These are phyloP conservation scores for Rhizoctonia solani DNA, from an alignment of 1,284 basidiomycete genomes.

Conservation along the genomic window DNA sequence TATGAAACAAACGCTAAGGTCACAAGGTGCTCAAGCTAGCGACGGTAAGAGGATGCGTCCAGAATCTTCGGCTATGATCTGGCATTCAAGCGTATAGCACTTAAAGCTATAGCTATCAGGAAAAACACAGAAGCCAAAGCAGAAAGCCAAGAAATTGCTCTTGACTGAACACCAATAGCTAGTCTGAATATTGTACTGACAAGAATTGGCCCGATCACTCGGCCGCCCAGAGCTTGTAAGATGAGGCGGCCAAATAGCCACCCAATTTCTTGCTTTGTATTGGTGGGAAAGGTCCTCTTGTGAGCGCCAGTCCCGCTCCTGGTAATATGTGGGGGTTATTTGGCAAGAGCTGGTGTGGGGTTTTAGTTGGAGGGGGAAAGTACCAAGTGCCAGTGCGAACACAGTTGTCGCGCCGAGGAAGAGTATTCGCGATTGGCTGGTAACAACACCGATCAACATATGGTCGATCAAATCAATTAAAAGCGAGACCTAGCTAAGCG, in stretches of 20 bases:
- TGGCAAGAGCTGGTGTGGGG: slow-evolving; percentile 65
- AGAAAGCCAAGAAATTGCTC: slow-evolving; percentile 49
- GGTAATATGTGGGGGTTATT: slow-evolving; percentile 35
- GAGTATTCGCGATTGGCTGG: slow-evolving; percentile 46
- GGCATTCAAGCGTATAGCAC: background rate
- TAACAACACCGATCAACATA: slow-evolving; percentile 54
- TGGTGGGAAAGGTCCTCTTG: background rate
- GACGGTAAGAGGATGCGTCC: too few relatives aligned
- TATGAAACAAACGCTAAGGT: background rate
- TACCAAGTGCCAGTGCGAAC: slow-evolving; percentile 58
- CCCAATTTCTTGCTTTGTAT: slow-evolving; percentile 46
- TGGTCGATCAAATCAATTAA: slow-evolving; percentile 62
- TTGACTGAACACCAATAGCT: slow-evolving; percentile 62
- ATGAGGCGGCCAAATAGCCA: slow-evolving; percentile 72
- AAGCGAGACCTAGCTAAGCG: slow-evolving; percentile 60
- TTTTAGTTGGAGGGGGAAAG: slow-evolving; percentile 68
- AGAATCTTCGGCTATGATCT: slow-evolving; percentile 1
- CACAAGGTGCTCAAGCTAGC: background rate
- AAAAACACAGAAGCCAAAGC: slow-evolving; percentile 15
- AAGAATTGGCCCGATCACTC: slow-evolving; percentile 57
- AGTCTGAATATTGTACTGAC: slow-evolving; percentile 64
- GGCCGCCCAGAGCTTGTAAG: slow-evolving; percentile 54
- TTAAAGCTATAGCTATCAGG: slow-evolving; percentile 9
- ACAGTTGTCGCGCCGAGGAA: slow-evolving; percentile 58
- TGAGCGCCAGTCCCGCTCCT: background rate